Evolutionary conservation across 768 basidiomycete species (phyloP).

Genomic region (Xerocomellus amylosporus): DNA sequence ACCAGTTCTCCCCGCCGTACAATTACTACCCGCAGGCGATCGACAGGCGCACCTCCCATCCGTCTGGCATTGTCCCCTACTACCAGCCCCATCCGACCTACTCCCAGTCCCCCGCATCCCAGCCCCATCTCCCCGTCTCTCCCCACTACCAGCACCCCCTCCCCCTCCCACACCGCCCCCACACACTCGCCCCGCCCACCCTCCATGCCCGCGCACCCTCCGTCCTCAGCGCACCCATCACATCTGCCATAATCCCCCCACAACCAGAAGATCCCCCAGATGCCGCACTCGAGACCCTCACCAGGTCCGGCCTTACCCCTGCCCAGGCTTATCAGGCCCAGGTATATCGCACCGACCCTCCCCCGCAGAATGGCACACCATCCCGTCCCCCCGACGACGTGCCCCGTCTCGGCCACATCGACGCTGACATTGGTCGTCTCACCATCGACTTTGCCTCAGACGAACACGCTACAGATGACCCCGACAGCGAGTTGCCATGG

Average conservation of each 20-base stretch:
- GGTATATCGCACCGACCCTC: slow-evolving; percentile 51
- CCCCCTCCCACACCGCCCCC: slow-evolving; percentile 23
- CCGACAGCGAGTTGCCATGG: slow-evolving; percentile 62
- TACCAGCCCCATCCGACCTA: slow-evolving; percentile 24
- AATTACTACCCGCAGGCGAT: slow-evolving; percentile 39
- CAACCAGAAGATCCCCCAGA: slow-evolving; percentile 51
- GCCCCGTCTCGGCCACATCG: slow-evolving; percentile 46
- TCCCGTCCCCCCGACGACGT: slow-evolving; percentile 27
- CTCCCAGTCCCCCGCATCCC: slow-evolving; percentile 37
- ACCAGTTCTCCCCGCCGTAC: slow-evolving; percentile 37
- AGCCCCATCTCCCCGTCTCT: slow-evolving; percentile 14
- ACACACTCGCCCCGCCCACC: slow-evolving; percentile 40
- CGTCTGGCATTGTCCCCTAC: slow-evolving; percentile 35
- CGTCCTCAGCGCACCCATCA: slow-evolving; percentile 41
- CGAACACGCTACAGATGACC: slow-evolving; percentile 36
- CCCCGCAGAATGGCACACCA: slow-evolving; percentile 31
- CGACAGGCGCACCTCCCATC: slow-evolving; percentile 49
- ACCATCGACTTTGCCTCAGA: slow-evolving; percentile 51
- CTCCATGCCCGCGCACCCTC: slow-evolving; percentile 49
- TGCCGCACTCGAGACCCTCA: slow-evolving; percentile 41
- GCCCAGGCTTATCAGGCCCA: slow-evolving; percentile 83
- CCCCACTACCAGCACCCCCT: slow-evolving; percentile 17
- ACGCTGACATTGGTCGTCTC: slow-evolving; percentile 55
- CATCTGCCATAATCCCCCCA: slow-evolving; percentile 44
- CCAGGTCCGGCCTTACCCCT: slow-evolving; percentile 59